Percentiles rank a stretch among this genome's conserved stretches.
phyloP scores from a whole-genome alignment of 2,329 filamentous ascomycete genomes.

The Hortaea sp. region DNA sequence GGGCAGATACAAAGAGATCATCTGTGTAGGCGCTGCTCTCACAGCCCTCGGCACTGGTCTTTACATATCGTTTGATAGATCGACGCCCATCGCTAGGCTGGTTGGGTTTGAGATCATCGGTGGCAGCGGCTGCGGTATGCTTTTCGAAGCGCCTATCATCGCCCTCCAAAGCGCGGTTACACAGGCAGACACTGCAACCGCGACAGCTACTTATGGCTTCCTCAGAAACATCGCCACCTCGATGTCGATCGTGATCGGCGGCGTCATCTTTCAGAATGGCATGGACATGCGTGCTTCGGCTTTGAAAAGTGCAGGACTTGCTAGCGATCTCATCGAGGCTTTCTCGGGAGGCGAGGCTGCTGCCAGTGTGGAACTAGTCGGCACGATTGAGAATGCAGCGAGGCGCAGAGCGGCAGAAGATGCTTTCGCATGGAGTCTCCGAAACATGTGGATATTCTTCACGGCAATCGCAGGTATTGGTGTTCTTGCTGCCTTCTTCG shows the following conservation, averaged over 20 bases:
- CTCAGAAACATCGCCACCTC: slow-evolving; percentile 35
- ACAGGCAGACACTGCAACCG: slow-evolving; percentile 38
- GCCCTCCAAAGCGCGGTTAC: slow-evolving; percentile 44
- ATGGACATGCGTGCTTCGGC: slow-evolving; percentile 6
- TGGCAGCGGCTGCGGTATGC: slow-evolving; percentile 41
- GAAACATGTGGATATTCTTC: slow-evolving; percentile 42
- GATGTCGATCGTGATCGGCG: slow-evolving; percentile 40
- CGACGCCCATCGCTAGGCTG: slow-evolving; percentile 30
- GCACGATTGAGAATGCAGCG: slow-evolving; percentile 26
- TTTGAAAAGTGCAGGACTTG: slow-evolving; percentile 11
- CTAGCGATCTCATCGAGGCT: slow-evolving; percentile 21
- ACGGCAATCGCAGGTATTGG: slow-evolving; percentile 33
- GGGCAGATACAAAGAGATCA: slow-evolving; percentile 38
- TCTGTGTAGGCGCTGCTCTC: slow-evolving; percentile 34
- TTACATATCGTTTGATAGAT: slow-evolving; percentile 32
- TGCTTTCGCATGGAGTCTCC: slow-evolving; percentile 40
- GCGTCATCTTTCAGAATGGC: slow-evolving; percentile 43
- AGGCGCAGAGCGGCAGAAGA: slow-evolving; percentile 33
- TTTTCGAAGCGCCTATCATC: slow-evolving; percentile 47
- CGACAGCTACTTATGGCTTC: slow-evolving; percentile 44
- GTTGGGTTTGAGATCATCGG: slow-evolving; percentile 41
- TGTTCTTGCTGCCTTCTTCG: slow-evolving; percentile 34
- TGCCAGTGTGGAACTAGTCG: slow-evolving; percentile 37
- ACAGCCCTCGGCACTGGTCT: slow-evolving; percentile 39
- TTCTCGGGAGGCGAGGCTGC: slow-evolving; percentile 35